Conservation (phyloP, 2,329 filamentous ascomycete genomes). For the Hypoxylon sp. region DNA sequence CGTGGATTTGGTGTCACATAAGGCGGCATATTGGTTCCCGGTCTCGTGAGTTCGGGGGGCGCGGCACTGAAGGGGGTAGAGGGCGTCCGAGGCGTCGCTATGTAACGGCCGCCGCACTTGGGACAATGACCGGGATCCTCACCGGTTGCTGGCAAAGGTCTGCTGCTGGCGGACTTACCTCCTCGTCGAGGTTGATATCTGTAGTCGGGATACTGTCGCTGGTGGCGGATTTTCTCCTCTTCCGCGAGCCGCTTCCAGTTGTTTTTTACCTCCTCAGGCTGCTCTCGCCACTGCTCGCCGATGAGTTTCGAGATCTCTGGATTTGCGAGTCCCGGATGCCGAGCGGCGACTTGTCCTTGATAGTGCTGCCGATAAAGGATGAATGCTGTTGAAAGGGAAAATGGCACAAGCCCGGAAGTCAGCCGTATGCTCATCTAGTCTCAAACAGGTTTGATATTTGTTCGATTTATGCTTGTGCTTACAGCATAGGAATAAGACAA, state of each 20-base stretch:
- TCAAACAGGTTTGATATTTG: constrained; percentile 28
- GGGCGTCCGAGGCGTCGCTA: constrained; percentile 74
- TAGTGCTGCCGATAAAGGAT: constrained; percentile 97
- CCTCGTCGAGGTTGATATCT: constrained; percentile 89
- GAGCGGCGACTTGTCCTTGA: constrained; percentile 83
- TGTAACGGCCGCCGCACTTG: constrained; percentile 79
- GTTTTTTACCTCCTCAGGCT: constrained; percentile 80
- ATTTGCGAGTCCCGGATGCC: constrained; percentile 91
- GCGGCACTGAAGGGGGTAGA: constrained; percentile 63
- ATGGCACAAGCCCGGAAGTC: constrained; percentile 17
- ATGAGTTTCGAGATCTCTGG: constrained; percentile 98
- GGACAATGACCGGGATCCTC: constrained; percentile 73
- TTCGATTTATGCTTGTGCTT: constrained; percentile 24
- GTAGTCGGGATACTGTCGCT: constrained; percentile 92
- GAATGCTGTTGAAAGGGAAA: constrained; percentile 76
- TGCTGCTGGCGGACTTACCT: constrained; percentile 54
- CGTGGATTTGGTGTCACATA: constrained; percentile 50
- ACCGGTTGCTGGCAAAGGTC: constrained; percentile 53
- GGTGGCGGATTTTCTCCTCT: constrained; percentile 92
- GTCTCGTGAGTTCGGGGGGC: constrained; percentile 50
- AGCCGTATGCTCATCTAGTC: constrained; percentile 15
- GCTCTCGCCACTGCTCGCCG: constrained; percentile 89
- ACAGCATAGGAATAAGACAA: constrained; percentile 45
- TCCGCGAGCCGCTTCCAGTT: constrained; percentile 92
- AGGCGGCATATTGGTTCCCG: constrained; percentile 43